phyloP scores from a whole-genome alignment of 2,329 filamentous ascomycete species.

The Dactylellina sp. region DNA sequence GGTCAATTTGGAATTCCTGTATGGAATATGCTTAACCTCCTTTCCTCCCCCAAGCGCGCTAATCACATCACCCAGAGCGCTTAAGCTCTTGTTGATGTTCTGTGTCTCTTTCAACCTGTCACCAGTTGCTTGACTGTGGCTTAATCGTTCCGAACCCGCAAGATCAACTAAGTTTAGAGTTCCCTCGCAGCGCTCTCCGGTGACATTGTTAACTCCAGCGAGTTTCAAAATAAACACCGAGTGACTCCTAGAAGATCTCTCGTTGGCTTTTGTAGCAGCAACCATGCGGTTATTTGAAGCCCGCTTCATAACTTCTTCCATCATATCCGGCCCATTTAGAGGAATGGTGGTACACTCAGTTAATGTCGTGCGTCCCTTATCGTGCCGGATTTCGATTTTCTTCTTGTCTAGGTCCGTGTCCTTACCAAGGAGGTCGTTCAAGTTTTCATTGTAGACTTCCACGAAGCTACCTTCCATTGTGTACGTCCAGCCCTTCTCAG shows the following conservation, averaged over 20 bases:
- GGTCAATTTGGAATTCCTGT: slow-evolving; percentile 94
- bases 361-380: slow-evolving; percentile 85
- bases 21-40: slow-evolving; percentile 83
- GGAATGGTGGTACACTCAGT: slow-evolving; percentile 81
- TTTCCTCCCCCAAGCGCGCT: slow-evolving; percentile 87
- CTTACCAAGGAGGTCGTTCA: slow-evolving; percentile 86
- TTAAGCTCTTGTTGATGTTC: slow-evolving; percentile 95
- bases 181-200: slow-evolving; percentile 86
- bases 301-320: slow-evolving; percentile 81
- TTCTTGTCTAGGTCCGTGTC: slow-evolving; percentile 79
- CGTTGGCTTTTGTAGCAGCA: slow-evolving; percentile 96
- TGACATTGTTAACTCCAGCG: slow-evolving; percentile 75
- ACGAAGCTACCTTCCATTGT: slow-evolving; percentile 94
- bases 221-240: slow-evolving; percentile 91
- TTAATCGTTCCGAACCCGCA: slow-evolving; percentile 89
- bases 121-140: slow-evolving; percentile 86
- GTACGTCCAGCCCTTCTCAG: slow-evolving; percentile 94
- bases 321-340: slow-evolving; percentile 81
- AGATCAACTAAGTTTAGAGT: slow-evolving; percentile 96
- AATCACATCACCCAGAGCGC: slow-evolving; percentile 93
- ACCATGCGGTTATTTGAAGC: slow-evolving; percentile 90
- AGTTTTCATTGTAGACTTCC: slow-evolving; percentile 97
- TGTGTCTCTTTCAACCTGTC: slow-evolving; percentile 93
- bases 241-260: slow-evolving; percentile 91
- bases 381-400: slow-evolving; percentile 90